Percentiles rank a stretch among this genome's conserved stretches.
phyloP scores from a whole-genome alignment of 2,329 filamentous ascomycete species.

The Metarhizium guizhouense region DNA sequence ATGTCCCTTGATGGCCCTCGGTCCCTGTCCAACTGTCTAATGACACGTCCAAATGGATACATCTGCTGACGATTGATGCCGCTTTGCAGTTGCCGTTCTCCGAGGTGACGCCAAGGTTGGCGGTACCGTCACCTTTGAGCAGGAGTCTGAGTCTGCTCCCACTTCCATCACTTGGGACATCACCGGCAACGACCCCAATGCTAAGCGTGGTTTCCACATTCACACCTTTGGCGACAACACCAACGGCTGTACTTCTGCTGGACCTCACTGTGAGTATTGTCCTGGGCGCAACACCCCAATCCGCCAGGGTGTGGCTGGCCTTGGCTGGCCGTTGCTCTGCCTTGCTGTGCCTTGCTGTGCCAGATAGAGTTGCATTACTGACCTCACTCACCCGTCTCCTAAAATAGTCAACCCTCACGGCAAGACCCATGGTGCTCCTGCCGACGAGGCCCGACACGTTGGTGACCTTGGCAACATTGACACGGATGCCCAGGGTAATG shows the following conservation, averaged over 20 bases:
- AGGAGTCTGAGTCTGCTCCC: conserved; percentile 69
- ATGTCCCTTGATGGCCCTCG: conserved; percentile 24
- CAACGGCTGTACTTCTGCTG: conserved; percentile 98
- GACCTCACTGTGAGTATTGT: conserved; percentile 76
- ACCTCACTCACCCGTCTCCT: neutral
- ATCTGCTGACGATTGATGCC: conserved; percentile 3
- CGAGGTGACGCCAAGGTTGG: conserved; percentile 95
- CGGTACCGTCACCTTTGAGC: conserved; percentile 93
- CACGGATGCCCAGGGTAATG: conserved; percentile 87
- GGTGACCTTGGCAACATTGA: conserved; percentile 97
- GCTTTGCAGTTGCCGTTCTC: conserved; percentile 76
- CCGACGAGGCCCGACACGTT: conserved; percentile 80
- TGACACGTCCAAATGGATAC: neutral
- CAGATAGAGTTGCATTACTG: neutral
- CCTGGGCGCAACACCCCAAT: neutral
- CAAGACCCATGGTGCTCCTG: conserved; percentile 86
- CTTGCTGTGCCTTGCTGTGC: no score
- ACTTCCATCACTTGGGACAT: conserved; percentile 92
- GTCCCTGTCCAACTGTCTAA: neutral
- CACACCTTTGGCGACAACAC: conserved; percentile 99
- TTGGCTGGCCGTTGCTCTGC: no score
- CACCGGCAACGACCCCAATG: conserved; percentile 84
- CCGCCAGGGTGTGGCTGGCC: no score
- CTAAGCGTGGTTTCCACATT: conserved; percentile 96
- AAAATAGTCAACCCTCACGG: conserved; percentile 79